Evolutionary conservation across 2,329 filamentous ascomycete genomes (phyloP), one percentile per base, ranked within the genome.

Genomic region (Triangularia setosa): DNA sequence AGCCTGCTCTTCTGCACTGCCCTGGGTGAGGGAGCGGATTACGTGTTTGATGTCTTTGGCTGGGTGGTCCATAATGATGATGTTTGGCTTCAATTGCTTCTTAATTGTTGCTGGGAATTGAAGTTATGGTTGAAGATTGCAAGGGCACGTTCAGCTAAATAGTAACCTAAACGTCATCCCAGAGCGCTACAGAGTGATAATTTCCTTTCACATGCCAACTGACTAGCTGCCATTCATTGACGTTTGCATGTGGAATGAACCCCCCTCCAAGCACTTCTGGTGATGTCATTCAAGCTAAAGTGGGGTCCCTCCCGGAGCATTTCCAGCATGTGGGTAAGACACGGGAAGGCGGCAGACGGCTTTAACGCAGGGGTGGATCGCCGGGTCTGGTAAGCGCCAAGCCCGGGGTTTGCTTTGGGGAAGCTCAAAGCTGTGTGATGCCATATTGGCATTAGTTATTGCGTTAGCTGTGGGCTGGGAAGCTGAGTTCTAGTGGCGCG

Each of bases 1-100:
- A 62, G 82, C 78, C 75, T 96, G 92, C 33, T 89, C 78, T 1
- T 84, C 80, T 0, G 89, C 88, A 0, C 83, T 82, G 55, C 89
- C 87, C 73, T 90, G 86, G 48, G 86, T 88, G 64, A 96, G 84
- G 35, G 83, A 79, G 64, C 83, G 83, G 75, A 96, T 90, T 61
- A 96, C 81, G 11, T 76, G 74, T 23, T 80, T 73, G 69, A 94
- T 89, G 67, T 96, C 88, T 61, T 75, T 77, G 60, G 80, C 81
- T 80, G 40, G 40, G 40, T 48, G 40, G 11, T 48, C 40, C 40
- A 48, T 48, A 5, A 21, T 48, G 40, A 1, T 18, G 33, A 40
- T 40, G 16, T 40, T 40, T n/a, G n/a, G n/a, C 30, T 44, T 44
- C 14, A 35, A 35, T 16, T 44, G n/a, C 16, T 44, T 18, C 2